phyloP scores from a whole-genome alignment of 352 stramenopile genomes.

The Pythium aphanidermatum region DNA sequence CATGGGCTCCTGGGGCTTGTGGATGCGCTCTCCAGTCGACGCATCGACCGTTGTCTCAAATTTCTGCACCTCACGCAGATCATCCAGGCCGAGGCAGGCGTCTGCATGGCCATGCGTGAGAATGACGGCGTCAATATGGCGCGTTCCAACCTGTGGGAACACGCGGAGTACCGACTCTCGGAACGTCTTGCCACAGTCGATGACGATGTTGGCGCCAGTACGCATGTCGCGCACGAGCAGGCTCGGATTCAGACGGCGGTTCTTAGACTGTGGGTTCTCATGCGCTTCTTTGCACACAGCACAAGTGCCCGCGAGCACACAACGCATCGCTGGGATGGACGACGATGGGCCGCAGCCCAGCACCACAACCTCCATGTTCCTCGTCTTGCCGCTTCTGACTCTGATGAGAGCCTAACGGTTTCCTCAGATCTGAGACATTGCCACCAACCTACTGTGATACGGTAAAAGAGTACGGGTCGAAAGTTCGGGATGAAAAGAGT shows the following conservation, averaged over 20 bases:
- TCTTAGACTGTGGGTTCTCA: slow-evolving; percentile 58
- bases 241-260: slow-evolving; percentile 76
- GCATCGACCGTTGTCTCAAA: slow-evolving; percentile 45
- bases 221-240: slow-evolving; percentile 57
- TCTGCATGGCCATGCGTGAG: slow-evolving; percentile 86
- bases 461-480: too few species aligned
- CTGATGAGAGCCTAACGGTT: too few species aligned
- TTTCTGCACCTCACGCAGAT: slow-evolving; percentile 75
- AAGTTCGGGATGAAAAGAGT: too few species aligned
- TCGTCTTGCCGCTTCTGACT: neutral
- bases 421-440: too few species aligned
- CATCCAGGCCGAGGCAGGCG: slow-evolving; percentile 75
- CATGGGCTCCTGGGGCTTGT: slow-evolving; percentile 44
- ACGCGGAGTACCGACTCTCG: slow-evolving; percentile 63
- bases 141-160: slow-evolving; percentile 47
- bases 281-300: slow-evolving; percentile 63
- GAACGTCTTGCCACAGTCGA: slow-evolving; percentile 89
- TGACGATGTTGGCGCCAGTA: slow-evolving; percentile 49
- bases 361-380: slow-evolving; percentile 70
- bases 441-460: too few species aligned
- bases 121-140: slow-evolving; percentile 59
- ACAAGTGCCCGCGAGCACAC: slow-evolving; percentile 52
- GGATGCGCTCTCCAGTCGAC: slow-evolving; percentile 53
- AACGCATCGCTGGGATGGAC: slow-evolving; percentile 74
- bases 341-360: slow-evolving; percentile 80